Percentiles rank a stretch among this genome's conserved stretches.
phyloP scores from a whole-genome alignment of 331 rosid genomes.

The Rhamnella rubrinervis region DNA sequence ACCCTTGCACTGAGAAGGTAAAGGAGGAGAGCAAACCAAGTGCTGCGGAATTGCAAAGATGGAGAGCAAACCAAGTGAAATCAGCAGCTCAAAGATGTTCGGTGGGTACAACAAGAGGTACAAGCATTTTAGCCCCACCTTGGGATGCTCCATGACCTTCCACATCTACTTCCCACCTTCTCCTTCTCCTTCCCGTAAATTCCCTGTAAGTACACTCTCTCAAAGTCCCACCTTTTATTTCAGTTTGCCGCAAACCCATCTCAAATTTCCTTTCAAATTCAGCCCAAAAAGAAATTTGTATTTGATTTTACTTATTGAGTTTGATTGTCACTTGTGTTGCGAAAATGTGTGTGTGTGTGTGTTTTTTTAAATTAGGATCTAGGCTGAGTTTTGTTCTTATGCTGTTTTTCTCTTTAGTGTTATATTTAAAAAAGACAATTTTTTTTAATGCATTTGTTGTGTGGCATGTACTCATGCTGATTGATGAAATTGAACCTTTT shows the following conservation, averaged over 20 bases:
- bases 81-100: constrained; percentile 73
- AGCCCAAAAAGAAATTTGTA: neutral
- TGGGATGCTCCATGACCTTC: constrained; percentile 93
- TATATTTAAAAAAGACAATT: too few species aligned
- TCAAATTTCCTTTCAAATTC: neutral
- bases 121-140: constrained; percentile 81
- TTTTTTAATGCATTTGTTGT: too few species aligned
- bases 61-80: constrained; percentile 63
- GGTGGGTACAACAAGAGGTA: constrained; percentile 82
- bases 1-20: neutral
- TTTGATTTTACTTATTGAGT: too few species aligned
- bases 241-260: neutral
- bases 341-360: too few species aligned
- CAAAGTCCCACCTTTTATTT: neutral
- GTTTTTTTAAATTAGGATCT: too few species aligned
- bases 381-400: too few species aligned
- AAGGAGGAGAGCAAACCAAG: neutral
- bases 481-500: too few species aligned
- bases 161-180: constrained; percentile 77
- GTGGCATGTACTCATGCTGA: too few species aligned
- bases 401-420: too few species aligned
- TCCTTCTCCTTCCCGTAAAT: constrained; percentile 51
- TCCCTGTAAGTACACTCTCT: constrained; percentile 55
- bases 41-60: constrained; percentile 20
- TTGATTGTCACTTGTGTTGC: too few species aligned